These are phyloP conservation scores for Halophytophthora polymorphica DNA, from an alignment of 352 stramenopile genomes.

Conservation along the genomic window DNA sequence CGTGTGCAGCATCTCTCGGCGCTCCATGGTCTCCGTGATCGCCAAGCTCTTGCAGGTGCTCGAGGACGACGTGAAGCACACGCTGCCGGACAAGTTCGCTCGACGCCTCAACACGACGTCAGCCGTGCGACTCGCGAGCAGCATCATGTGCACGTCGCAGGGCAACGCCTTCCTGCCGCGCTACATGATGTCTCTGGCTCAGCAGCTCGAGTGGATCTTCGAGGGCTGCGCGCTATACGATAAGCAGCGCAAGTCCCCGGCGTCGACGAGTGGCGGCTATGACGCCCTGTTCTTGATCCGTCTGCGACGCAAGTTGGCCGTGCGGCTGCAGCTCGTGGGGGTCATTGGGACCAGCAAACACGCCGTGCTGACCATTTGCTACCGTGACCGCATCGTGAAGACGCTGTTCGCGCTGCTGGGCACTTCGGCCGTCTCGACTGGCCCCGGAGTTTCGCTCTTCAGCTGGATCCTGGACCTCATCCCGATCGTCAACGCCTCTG, in stretches of 20 bases:
- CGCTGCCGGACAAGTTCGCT: conserved; percentile 49
- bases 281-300: conserved; percentile 42
- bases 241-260: conserved; percentile 16
- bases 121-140: conserved; percentile 64
- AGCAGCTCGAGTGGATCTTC: conserved; percentile 72
- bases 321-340: conserved; percentile 73
- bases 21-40: conserved; percentile 79
- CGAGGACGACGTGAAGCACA: conserved; percentile 77
- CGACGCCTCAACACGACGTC: conserved; percentile 69
- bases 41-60: conserved; percentile 78
- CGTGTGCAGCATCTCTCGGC: conserved; percentile 76
- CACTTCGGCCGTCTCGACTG: conserved; percentile 58
- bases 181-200: conserved; percentile 87
- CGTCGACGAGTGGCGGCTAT: conserved; percentile 6
- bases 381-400: conserved; percentile 83
- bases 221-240: conserved; percentile 59
- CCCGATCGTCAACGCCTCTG: conserved; percentile 65
- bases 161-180: conserved; percentile 71
- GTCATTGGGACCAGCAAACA: conserved; percentile 76
- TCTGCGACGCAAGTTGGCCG: conserved; percentile 67
- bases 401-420: conserved; percentile 74
- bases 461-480: conserved; percentile 87
- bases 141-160: conserved; percentile 69
- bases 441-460: conserved; percentile 70
- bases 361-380: conserved; percentile 75